A percentile compares a stretch with the other conserved stretches of the same genome.
Conservation (phyloP, 768 basidiomycete genomes). For the Lyophyllum semitale region DNA sequence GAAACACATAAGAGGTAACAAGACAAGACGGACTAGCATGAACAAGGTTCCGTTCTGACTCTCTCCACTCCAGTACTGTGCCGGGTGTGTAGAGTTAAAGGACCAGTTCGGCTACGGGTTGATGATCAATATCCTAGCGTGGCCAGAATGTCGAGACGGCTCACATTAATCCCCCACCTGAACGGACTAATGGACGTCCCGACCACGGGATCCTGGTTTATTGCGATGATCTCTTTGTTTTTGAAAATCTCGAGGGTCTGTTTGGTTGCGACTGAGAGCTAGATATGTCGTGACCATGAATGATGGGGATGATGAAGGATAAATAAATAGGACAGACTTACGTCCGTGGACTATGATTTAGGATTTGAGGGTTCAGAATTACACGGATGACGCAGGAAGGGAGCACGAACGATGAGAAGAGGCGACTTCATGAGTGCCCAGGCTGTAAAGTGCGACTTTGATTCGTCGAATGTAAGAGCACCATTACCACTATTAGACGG, state of each 20-base stretch:
- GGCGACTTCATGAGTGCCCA: constrained; percentile 74
- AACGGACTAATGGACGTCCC: constrained; percentile 67
- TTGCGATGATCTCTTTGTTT: constrained; percentile 66
- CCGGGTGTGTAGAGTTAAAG: constrained; percentile 47
- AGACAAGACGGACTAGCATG: constrained; percentile 51
- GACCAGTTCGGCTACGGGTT: constrained; percentile 34
- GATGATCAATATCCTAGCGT: neutral
- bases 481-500: constrained; percentile 55
- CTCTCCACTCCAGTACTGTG: constrained; percentile 68
- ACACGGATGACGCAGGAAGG: neutral
- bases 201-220: constrained; percentile 69
- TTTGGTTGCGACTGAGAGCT: constrained; percentile 47
- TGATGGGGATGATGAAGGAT: neutral
- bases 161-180: constrained; percentile 66
- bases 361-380: neutral
- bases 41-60: constrained; percentile 62
- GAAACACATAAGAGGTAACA: too few species aligned
- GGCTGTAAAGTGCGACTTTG: constrained; percentile 71
- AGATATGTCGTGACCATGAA: neutral
- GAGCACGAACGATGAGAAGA: constrained; percentile 40
- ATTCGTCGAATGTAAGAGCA: constrained; percentile 58
- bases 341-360: constrained; percentile 16
- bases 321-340: neutral
- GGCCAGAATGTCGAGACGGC: constrained; percentile 11
- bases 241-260: constrained; percentile 58